Evolutionary conservation across 495 filamentous ascomycete species (phyloP).

Genomic region (Xylaria flabelliformis): DNA sequence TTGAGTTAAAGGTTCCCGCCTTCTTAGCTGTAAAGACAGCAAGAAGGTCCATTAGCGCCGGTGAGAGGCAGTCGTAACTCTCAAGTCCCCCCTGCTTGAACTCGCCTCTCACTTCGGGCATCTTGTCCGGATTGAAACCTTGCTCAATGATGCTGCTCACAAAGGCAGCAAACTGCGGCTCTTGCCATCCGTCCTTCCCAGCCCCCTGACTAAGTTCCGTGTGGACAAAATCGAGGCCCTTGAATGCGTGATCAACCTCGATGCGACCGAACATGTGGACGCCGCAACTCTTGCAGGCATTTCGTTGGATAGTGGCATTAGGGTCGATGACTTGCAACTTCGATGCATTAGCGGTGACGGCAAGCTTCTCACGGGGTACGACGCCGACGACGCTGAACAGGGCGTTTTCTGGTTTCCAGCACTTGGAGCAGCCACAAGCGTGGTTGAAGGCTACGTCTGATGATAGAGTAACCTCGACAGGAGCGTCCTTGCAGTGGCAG

Average conservation of each 20-base stretch:
- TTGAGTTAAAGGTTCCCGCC: slow-evolving; percentile 35
- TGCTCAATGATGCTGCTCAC: slow-evolving; percentile 68
- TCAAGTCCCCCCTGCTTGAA: slow-evolving; percentile 57
- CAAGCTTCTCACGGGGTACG: slow-evolving; percentile 53
- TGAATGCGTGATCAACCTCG: slow-evolving; percentile 65
- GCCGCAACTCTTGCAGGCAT: slow-evolving; percentile 63
- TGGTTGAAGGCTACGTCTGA: slow-evolving; percentile 68
- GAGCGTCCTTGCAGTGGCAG: slow-evolving; percentile 58
- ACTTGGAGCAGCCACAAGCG: slow-evolving; percentile 69
- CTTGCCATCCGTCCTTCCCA: slow-evolving; percentile 65
- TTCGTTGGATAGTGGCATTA: slow-evolving; percentile 60
- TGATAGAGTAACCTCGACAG: slow-evolving; percentile 58
- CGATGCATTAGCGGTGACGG: slow-evolving; percentile 55
- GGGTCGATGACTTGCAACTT: slow-evolving; percentile 62
- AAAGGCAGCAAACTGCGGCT: slow-evolving; percentile 68
- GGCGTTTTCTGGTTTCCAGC: slow-evolving; percentile 64
- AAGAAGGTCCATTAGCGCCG: slow-evolving; percentile 64
- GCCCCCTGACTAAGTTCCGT: slow-evolving; percentile 59
- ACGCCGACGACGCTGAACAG: slow-evolving; percentile 67
- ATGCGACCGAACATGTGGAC: slow-evolving; percentile 65
- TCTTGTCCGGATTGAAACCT: slow-evolving; percentile 59
- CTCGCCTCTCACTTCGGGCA: slow-evolving; percentile 56
- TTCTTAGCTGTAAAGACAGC: slow-evolving; percentile 61
- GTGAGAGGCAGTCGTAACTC: slow-evolving; percentile 63
- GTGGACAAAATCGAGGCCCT: slow-evolving; percentile 68